These are phyloP conservation scores for Pseudozyma tsukubaensis DNA, from an alignment of 1,284 basidiomycete species.

Conservation along the genomic window DNA sequence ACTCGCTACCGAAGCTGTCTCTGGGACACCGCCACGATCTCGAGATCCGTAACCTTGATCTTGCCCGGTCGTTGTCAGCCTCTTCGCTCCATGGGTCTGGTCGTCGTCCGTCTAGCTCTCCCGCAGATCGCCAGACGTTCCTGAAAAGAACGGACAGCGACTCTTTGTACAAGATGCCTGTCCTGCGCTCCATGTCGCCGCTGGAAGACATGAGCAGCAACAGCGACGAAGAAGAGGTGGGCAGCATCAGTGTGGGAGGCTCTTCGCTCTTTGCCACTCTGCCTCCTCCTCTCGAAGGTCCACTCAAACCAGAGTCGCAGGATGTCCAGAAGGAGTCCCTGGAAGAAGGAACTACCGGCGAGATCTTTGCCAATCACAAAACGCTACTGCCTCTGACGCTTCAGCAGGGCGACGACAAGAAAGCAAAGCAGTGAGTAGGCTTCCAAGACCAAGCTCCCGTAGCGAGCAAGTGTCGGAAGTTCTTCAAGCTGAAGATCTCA, in stretches of 20 bases:
- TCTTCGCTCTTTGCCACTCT: background rate
- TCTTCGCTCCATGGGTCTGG: background rate
- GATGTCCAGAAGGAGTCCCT: background rate
- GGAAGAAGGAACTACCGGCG: constrained; percentile 37
- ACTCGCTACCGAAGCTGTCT: constrained; percentile 13
- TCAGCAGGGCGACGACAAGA: background rate
- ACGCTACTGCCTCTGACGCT: constrained; percentile 17
- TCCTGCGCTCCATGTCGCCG: constrained; percentile 39
- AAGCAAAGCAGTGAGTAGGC: constrained; percentile 7
- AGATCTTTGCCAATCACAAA: constrained; percentile 32
- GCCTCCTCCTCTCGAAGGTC: too few relatives aligned
- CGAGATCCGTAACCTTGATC: constrained; percentile 1
- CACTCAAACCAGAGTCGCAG: too few relatives aligned
- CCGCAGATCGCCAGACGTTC: background rate
- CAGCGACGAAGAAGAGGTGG: constrained; percentile 22
- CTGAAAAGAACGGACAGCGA: background rate
- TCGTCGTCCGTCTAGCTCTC: background rate
- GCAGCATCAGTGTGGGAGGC: background rate
- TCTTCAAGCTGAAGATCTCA: too few relatives aligned
- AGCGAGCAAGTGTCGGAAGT: background rate
- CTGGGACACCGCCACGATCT: constrained; percentile 21
- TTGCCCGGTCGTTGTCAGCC: constrained; percentile 9
- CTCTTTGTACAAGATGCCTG: constrained; percentile 42
- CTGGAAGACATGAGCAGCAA: constrained; percentile 44
- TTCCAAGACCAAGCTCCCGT: background rate